Base-by-base conservation (phyloP, 169 alveolate genomes). In the Eimeria mitis region DNA sequence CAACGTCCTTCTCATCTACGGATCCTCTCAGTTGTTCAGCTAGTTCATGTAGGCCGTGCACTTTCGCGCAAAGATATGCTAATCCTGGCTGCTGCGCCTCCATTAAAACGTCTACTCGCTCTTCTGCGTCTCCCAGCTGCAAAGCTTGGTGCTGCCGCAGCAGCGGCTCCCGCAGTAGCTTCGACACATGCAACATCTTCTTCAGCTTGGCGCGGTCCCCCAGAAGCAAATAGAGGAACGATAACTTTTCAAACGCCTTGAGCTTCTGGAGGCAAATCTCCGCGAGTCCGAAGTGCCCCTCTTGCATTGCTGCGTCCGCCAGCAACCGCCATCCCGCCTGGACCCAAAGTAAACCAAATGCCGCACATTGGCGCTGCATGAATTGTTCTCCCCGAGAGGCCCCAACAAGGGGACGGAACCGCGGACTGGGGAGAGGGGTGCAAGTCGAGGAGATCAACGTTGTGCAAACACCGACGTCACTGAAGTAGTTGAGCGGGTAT, bases 251-350 rank as follows among this genome's bases (percentile, higher is more conserved):
- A 49, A 98, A 97, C 89, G 97, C 97, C 97, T 98, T 97, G 34
- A 98, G 97, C 97, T 98, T 98, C 87, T 98, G 98, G 88, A 97
- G 98, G 95, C 98, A 98, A 96, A 97, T 97, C 97, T 99, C 99
- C 71, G 98, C 98, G 14, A 98, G 98, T 95, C 98, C 98, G 91
- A 96, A 97, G 91, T 97, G 97, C n/a, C 99, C 99, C 96, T 97
- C 98, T 40, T 97, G 97, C 90, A 97, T 59, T 47, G 99, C 98
- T 78, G 97, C 98, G 85, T 83, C 83, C 76, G 91, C 95, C 68
- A 95, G 91, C 56, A 76, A 47, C n/a, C 90, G 87, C 97, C 97
- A 79, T 40, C 92, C 95, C 7, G 81, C 84, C 97, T 96, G 59
- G 37, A 42, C 65, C 71, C 37, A 49, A 76, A 49, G 47, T 73